These are phyloP conservation scores for Triticum turgidum DNA, from an alignment of 176 grass and related monocot genomes.

Conservation along the genomic window DNA sequence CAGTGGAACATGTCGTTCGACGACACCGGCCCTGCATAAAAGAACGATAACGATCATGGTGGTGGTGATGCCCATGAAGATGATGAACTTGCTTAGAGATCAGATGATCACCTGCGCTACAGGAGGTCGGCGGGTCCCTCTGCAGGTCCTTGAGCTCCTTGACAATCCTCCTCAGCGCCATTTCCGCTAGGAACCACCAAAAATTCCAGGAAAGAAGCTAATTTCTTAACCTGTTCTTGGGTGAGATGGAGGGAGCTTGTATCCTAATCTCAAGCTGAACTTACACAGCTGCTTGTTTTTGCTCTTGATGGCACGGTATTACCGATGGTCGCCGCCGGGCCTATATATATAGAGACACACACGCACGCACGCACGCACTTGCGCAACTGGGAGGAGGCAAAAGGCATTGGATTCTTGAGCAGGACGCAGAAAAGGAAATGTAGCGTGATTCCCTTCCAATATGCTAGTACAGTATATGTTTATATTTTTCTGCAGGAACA, in stretches of 20 bases:
- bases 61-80: no score
- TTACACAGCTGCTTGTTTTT: neutral
- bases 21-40: slow-evolving; percentile 52
- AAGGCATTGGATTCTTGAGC: slow-evolving; percentile 54
- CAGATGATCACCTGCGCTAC: slow-evolving; percentile 64
- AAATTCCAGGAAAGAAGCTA: neutral
- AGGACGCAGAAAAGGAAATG: slow-evolving; percentile 32
- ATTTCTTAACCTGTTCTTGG: neutral
- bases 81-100: no score
- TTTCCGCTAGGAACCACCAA: neutral
- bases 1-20: slow-evolving; percentile 91
- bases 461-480: neutral
- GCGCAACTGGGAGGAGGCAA: neutral
- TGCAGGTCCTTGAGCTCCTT: slow-evolving; percentile 97
- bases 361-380: neutral
- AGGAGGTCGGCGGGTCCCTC: slow-evolving; percentile 84
- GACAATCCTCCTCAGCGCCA: slow-evolving; percentile 73
- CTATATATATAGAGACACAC: neutral
- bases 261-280: neutral
- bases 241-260: neutral
- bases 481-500: slow-evolving; percentile 1
- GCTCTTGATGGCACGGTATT: neutral
- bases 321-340: no score
- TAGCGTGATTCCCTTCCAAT: neutral
- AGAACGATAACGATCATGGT: neutral